Conservation (phyloP, 2,329 filamentous ascomycete genomes). For the Bipolaris sorokiniana region DNA sequence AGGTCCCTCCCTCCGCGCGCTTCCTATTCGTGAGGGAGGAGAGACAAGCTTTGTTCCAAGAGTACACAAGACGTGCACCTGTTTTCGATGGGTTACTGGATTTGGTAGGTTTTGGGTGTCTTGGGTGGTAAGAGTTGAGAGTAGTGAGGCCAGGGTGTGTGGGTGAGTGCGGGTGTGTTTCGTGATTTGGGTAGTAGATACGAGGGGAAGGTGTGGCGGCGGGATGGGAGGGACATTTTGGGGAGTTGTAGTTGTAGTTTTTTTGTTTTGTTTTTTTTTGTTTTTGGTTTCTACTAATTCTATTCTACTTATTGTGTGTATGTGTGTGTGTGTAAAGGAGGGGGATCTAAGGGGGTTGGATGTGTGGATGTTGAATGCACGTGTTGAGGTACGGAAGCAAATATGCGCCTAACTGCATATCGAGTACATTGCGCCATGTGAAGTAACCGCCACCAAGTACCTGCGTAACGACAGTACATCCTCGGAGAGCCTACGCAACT, state of each 20-base stretch:
- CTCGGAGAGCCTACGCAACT: no score
- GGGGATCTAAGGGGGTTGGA: no score
- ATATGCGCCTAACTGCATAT: no score
- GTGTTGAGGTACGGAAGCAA: neutral
- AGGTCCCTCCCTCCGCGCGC: neutral
- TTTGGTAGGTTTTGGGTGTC: conserved; percentile 4
- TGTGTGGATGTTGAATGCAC: neutral
- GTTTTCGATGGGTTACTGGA: conserved; percentile 11
- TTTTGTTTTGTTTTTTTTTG: no score
- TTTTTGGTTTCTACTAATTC: no score
- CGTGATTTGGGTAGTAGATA: neutral
- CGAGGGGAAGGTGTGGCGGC: neutral
- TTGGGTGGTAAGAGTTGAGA: no score
- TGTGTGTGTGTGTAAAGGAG: no score
- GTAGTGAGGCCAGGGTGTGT: no score
- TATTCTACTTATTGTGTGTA: no score
- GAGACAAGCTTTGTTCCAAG: neutral
- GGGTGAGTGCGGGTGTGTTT: neutral
- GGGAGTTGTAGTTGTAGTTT: neutral
- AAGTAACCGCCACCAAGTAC: no score
- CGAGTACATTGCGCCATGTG: no score
- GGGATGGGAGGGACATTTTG: neutral
- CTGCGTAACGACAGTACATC: no score
- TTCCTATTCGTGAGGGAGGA: neutral
- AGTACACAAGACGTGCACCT: conserved; percentile 17